A percentile compares a stretch with the other conserved stretches of the same genome.
Evolutionary conservation across 2,329 filamentous ascomycete species (phyloP).

Genomic region (Aspergillus luchuensis): DNA sequence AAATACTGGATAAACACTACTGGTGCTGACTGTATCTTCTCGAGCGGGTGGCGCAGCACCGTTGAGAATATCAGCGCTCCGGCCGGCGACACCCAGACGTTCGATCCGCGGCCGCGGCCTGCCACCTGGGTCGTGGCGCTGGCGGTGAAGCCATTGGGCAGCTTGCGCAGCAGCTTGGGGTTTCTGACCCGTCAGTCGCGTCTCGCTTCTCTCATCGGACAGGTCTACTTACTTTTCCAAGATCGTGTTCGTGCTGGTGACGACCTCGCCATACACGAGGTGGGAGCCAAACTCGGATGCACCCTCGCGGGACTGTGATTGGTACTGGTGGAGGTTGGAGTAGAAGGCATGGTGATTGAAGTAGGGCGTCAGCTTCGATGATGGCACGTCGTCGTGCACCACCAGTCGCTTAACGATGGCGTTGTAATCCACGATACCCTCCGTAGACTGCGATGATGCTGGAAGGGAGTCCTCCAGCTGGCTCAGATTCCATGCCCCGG

Average conservation of each 20-base stretch:
- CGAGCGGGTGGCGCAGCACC: slow-evolving; percentile 78
- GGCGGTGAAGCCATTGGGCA: slow-evolving; percentile 84
- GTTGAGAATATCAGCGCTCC: slow-evolving; percentile 87
- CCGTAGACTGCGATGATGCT: slow-evolving; percentile 44
- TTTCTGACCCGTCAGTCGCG: slow-evolving; percentile 59
- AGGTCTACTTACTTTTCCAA: slow-evolving; percentile 72
- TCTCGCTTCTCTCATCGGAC: no score
- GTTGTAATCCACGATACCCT: slow-evolving; percentile 73
- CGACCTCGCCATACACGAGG: slow-evolving; percentile 84
- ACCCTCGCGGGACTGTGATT: slow-evolving; percentile 58
- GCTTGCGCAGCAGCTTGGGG: slow-evolving; percentile 68
- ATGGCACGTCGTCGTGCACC: slow-evolving; percentile 71
- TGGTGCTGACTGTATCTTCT: slow-evolving; percentile 70
- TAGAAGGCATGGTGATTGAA: slow-evolving; percentile 86
- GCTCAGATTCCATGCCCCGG: slow-evolving; percentile 61
- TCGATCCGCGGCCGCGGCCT: slow-evolving; percentile 82
- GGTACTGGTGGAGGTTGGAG: slow-evolving; percentile 68
- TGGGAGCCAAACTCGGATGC: slow-evolving; percentile 70
- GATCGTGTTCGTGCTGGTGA: slow-evolving; percentile 91
- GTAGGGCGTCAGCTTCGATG: slow-evolving; percentile 72
- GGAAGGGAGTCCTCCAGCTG: slow-evolving; percentile 58
- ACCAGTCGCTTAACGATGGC: slow-evolving; percentile 72
- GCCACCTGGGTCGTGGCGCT: slow-evolving; percentile 86
- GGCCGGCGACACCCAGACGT: slow-evolving; percentile 91
- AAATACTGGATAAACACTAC: slow-evolving; percentile 95